These are phyloP conservation scores for Aquilaria sinensis DNA, from an alignment of 345 rosid species.

Conservation along the genomic window DNA sequence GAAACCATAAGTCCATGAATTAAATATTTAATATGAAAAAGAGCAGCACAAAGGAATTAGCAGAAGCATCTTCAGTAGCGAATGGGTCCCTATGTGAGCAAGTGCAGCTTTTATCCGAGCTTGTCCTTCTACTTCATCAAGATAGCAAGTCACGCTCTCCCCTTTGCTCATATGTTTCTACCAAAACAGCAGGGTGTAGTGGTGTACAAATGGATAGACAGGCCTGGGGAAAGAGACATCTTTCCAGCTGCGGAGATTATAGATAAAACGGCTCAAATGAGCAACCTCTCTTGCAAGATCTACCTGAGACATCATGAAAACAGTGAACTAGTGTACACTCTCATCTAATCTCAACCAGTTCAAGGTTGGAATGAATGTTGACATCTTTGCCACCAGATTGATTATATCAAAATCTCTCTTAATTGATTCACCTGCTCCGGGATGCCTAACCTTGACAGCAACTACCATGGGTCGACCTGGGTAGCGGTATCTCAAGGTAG, in stretches of 20 bases:
- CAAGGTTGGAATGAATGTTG: constrained; percentile 56
- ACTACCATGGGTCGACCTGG: constrained; percentile 70
- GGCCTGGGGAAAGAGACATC: constrained; percentile 95
- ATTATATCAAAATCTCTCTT: constrained; percentile 71
- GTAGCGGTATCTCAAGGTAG: constrained; percentile 54
- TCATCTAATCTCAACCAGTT: constrained; percentile 55
- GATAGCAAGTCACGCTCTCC: constrained; percentile 69
- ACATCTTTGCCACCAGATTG: constrained; percentile 58
- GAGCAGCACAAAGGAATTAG: constrained; percentile 16
- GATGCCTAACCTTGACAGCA: constrained; percentile 95
- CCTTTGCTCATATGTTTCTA: constrained; percentile 87
- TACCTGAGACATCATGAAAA: constrained; percentile 92
- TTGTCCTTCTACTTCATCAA: constrained; percentile 71
- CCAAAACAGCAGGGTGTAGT: constrained; percentile 70
- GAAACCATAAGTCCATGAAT: too few species aligned
- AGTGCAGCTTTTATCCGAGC: constrained; percentile 53
- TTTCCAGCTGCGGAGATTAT: constrained; percentile 78
- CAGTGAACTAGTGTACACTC: constrained; percentile 50
- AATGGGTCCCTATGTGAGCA: constrained; percentile 89
- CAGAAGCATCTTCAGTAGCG: constrained; percentile 92
- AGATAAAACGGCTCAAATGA: constrained; percentile 75
- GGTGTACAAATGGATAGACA: constrained; percentile 67
- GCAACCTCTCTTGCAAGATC: constrained; percentile 98
- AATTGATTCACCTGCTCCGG: constrained; percentile 86
- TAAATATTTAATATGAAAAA: background rate